Evolutionary conservation across 257 asterid genomes (phyloP).

Genomic region (Solanum etuberosum): DNA sequence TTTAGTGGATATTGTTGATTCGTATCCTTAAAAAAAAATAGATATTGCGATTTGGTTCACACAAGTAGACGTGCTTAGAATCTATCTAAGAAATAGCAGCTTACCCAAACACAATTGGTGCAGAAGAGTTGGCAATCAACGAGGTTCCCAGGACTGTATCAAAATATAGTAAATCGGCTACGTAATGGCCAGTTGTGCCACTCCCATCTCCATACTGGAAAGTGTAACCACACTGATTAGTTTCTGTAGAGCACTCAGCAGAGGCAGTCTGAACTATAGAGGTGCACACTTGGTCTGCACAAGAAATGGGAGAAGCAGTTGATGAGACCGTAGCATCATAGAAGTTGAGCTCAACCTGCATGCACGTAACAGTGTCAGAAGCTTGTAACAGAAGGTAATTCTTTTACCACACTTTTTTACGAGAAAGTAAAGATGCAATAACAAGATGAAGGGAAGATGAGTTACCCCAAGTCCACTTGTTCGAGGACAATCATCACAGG

Average conservation of each 20-base stretch:
- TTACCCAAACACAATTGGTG: constrained; percentile 86
- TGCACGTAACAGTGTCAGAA: background rate
- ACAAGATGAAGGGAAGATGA: background rate
- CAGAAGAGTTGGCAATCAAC: constrained; percentile 62
- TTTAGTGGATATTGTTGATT: background rate
- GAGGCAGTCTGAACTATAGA: constrained; percentile 10
- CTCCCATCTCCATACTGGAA: constrained; percentile 94
- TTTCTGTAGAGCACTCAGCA: constrained; percentile 52
- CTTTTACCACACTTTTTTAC: background rate
- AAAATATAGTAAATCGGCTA: constrained; percentile 60
- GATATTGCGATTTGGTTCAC: background rate
- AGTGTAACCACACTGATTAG: constrained; percentile 62
- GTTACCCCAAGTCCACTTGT: constrained; percentile 84
- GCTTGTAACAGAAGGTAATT: background rate
- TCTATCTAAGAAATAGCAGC: background rate
- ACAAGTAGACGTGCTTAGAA: background rate
- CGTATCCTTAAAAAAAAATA: background rate
- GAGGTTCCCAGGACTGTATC: constrained; percentile 68
- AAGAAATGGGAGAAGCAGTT: constrained; percentile 56
- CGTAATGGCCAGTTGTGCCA: constrained; percentile 74
- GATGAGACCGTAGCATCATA: constrained; percentile 62
- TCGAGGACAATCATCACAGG: constrained; percentile 72
- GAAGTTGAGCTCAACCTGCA: constrained; percentile 72
- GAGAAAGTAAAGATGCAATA: background rate
- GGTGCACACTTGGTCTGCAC: constrained; percentile 58